These are phyloP conservation scores for Yueomyces sinensis DNA, from an alignment of 805 yeast genomes.

Conservation along the genomic window DNA sequence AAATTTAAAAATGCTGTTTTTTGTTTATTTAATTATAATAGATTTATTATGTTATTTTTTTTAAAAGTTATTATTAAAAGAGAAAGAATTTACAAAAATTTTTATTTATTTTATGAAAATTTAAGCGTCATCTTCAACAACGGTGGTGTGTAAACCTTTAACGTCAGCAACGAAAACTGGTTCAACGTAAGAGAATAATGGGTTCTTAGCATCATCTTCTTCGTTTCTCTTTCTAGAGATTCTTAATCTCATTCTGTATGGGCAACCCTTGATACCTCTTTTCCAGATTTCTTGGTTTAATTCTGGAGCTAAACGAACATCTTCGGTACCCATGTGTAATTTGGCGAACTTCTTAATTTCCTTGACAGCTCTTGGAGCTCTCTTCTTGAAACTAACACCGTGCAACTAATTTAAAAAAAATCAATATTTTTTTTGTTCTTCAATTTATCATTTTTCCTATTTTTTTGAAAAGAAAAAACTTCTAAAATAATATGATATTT, in stretches of 20 bases:
- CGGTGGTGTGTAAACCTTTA: slow-evolving; percentile 97
- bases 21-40: background rate
- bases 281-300: slow-evolving; percentile 98
- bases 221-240: slow-evolving; percentile 99
- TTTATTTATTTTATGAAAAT: background rate
- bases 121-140: slow-evolving; percentile 68
- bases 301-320: slow-evolving; percentile 98
- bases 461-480: no score
- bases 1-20: background rate
- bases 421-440: no score
- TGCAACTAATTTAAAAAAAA: slow-evolving; percentile 49
- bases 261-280: slow-evolving; percentile 99
- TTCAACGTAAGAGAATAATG: slow-evolving; percentile 96
- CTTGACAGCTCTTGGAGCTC: slow-evolving; percentile 99
- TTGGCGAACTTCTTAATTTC: slow-evolving; percentile 98
- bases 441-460: no score
- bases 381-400: slow-evolving; percentile 98
- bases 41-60: slow-evolving; percentile 1
- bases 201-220: slow-evolving; percentile 98
- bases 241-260: slow-evolving; percentile 95
- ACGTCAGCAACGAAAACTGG: slow-evolving; percentile 87
- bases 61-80: background rate
- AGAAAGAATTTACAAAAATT: no score
- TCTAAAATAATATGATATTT: no score
- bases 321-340: slow-evolving; percentile 98